phyloP scores from a whole-genome alignment of 2,329 filamentous ascomycete species.

The Tympanopsis confertula region DNA sequence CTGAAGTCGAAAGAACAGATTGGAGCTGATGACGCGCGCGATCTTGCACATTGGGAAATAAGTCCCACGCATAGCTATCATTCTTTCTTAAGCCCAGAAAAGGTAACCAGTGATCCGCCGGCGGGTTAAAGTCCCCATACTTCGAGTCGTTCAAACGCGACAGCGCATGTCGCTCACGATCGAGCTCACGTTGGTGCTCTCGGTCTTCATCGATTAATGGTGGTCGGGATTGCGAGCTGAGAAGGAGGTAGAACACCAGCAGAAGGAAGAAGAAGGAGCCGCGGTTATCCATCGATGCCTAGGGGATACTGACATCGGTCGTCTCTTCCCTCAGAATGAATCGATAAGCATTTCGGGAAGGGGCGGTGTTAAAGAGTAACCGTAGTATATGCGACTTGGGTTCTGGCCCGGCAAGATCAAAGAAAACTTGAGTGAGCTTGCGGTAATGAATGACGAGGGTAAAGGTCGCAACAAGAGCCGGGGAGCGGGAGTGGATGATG shows the following conservation, averaged over 20 bases:
- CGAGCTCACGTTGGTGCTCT: neutral
- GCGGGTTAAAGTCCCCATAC: constrained; percentile 1
- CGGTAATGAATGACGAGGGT: no score
- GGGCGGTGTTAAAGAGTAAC: no score
- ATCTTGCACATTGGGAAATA: constrained; percentile 34
- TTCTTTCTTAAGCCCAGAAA: constrained; percentile 40
- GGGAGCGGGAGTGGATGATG: no score
- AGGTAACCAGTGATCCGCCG: constrained; percentile 15
- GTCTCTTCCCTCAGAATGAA: no score
- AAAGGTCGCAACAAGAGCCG: no score
- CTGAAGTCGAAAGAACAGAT: neutral
- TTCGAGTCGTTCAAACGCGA: neutral
- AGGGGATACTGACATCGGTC: neutral
- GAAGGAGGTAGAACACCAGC: neutral
- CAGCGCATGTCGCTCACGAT: neutral
- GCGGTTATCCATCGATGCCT: constrained; percentile 1
- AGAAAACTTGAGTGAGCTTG: no score
- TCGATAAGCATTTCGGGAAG: no score
- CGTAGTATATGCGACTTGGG: no score
- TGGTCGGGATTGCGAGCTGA: neutral
- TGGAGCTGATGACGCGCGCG: constrained; percentile 25
- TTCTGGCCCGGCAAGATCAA: no score
- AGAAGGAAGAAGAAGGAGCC: constrained; percentile 1
- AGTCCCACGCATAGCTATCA: constrained; percentile 44
- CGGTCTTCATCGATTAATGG: neutral